Percentiles rank a stretch among this genome's conserved stretches.
These are phyloP conservation scores for Sporothrix pseudoabietina DNA, from an alignment of 2,329 filamentous ascomycete genomes.

Conservation along the genomic window DNA sequence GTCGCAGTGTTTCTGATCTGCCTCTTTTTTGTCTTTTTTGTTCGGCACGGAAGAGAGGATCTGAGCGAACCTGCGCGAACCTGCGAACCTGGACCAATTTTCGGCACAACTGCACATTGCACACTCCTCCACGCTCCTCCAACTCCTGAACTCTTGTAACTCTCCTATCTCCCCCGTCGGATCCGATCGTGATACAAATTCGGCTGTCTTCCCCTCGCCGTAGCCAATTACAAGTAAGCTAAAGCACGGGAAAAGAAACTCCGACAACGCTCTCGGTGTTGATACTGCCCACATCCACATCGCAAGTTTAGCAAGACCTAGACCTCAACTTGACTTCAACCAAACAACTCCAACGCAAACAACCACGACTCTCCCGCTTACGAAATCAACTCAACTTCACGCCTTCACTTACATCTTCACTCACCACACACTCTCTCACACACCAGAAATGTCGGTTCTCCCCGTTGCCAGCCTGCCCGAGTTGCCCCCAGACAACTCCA, in stretches of 20 bases:
- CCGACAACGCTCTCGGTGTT: conserved; percentile 17
- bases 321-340: background rate
- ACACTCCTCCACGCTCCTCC: too few relatives aligned
- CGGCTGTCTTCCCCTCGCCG: conserved; percentile 1
- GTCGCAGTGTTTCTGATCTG: background rate
- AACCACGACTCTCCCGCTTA: background rate
- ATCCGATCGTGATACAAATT: conserved; percentile 18
- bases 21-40: background rate
- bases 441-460: conserved; percentile 27
- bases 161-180: conserved; percentile 5
- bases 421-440: background rate
- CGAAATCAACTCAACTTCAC: background rate
- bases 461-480: conserved; percentile 44
- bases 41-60: conserved; percentile 16
- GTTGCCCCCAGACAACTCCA: conserved; percentile 58
- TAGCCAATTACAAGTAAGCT: conserved; percentile 17
- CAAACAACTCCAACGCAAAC: background rate
- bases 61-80: background rate
- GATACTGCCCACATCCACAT: background rate
- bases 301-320: background rate
- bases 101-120: background rate
- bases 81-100: background rate
- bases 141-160: background rate
- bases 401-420: background rate
- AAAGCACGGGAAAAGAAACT: conserved; percentile 23